phyloP scores from a whole-genome alignment of 805 yeast species.

The Hanseniaspora lachancei region DNA sequence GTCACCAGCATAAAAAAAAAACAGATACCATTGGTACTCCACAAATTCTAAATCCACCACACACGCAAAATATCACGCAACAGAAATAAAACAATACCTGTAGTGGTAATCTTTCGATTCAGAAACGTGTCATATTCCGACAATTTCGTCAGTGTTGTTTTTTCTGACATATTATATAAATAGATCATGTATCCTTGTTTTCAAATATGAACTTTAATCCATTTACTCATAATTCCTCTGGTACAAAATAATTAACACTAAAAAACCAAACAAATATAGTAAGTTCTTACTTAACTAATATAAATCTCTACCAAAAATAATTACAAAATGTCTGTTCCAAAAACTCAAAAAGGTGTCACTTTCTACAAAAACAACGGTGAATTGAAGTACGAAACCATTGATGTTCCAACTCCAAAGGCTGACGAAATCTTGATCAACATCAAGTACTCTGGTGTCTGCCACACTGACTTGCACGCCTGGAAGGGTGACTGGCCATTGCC shows the following conservation, averaged over 20 bases:
- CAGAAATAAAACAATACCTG: no score
- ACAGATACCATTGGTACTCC: no score
- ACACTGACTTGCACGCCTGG: slow-evolving; percentile 90
- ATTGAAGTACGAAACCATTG: slow-evolving; percentile 53
- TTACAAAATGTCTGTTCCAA: slow-evolving; percentile 35
- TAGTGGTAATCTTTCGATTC: no score
- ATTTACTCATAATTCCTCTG: no score
- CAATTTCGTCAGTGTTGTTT: neutral
- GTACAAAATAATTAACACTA: neutral
- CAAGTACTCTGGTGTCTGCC: slow-evolving; percentile 85
- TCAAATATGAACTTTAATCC: no score
- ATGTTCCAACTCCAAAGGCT: slow-evolving; percentile 67
- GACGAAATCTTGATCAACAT: slow-evolving; percentile 69
- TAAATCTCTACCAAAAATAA: neutral
- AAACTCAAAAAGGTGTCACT: slow-evolving; percentile 57
- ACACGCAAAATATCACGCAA: no score
- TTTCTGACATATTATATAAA: no score
- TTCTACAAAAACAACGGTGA: slow-evolving; percentile 56
- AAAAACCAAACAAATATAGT: no score
- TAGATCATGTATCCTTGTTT: no score
- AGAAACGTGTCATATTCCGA: neutral
- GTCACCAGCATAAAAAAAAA: no score
- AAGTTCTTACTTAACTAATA: neutral
- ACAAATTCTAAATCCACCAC: no score
- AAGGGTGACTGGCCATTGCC: slow-evolving; percentile 84